Evolutionary conservation across 176 grass and related monocot genomes (phyloP), one percentile per base, ranked within the genome.

Genomic region (Cenchrus fungigraminus): DNA sequence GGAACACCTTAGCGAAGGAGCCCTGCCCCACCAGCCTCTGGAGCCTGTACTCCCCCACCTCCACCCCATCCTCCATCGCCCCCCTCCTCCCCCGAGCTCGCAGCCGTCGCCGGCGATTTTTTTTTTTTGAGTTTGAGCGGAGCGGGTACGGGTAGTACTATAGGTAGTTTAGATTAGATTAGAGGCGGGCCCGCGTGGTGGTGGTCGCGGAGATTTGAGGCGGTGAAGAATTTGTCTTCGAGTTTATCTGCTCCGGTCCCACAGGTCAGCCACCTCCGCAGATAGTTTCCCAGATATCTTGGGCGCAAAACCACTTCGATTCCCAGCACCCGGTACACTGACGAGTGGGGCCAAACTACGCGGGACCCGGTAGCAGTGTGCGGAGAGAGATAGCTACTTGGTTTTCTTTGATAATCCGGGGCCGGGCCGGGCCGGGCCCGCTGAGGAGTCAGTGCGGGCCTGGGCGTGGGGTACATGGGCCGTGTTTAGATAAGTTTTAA

Each of bases 1-100:
- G 79, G 90, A 79, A 90, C 58, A 95, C 93, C 86, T 84, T 56
- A 7, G 93, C 88, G 70, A 87, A 95, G 19, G 88, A 82, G 20
- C 93, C 90, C 72, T 68, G 73, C 59, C 93, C 93, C 28, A 87
- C 68, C 88, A 64, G 52, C 80, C 71, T 81, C 58, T 60, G 80
- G 1, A 95, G 67, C 65, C 75, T 82, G 80, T 95, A 92, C 34
- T 92, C 90, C 50, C 93, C 90, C 47, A 92, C 83, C 42, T 67
- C 47, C 55, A 61, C 8, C 16, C 28, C 71, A 80, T 42, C 81
- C 62, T 67, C 77, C 54, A 60, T 79, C 70, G 63, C 76, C 37
- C 37, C 37, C 37, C 4, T 4, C 37, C 72, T 28, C 55, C 8
- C 6, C 45, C 15, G 12, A 52, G 8, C 55, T 57, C 50, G 20